Base-by-base conservation (phyloP, 805 yeast species). In the Dipodascopsis uninucleata region DNA sequence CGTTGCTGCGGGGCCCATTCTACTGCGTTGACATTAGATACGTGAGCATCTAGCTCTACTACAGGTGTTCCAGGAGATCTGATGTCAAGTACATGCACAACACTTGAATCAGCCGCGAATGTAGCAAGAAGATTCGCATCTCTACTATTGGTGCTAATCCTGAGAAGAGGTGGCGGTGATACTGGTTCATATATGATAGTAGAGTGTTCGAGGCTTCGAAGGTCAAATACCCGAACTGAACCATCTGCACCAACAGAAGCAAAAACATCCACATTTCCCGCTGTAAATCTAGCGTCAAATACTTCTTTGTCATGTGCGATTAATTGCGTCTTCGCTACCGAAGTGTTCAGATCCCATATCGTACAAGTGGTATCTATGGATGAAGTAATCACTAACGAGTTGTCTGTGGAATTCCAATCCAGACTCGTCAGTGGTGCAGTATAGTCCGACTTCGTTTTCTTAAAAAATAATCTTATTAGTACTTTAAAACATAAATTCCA, bases 301-400 rank as follows among this genome's bases (percentile, higher is more conserved):
- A 93, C 98, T 64, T 88, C 97, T 53, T 82, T 79, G 62, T 93
- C 98, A 65, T 93, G 98, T 0, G 98, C 97, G 53, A 93, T 93
- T 37, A 93, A 71, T 66, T 93, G 97, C 1, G 97, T 90, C 61
- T 83, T 85, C 12, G 95, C 95, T 3, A 72, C 69, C 18, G 81
- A 76, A 32, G 78, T 74, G 20, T 71, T 65, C 25, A 88, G 64
- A 65, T 93, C 97, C 97, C 98, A 93, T 3, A 88, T 79, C 0
- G 97, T 89, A 66, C 98, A 93, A 0, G 98, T 93, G 1, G 98
- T 93, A 66, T 93, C 98, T 8, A 90, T 85, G 17, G 93, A 81
- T 51, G 90, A 78, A 1, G 97, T 86, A 28, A 93, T 82, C 17
- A 88, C 75, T 31, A 79, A 64, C 38, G 77, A 77, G 2, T 85